Base-by-base conservation (phyloP, 2,329 filamentous ascomycete genomes). In the Alternaria novae-zelandiae region DNA sequence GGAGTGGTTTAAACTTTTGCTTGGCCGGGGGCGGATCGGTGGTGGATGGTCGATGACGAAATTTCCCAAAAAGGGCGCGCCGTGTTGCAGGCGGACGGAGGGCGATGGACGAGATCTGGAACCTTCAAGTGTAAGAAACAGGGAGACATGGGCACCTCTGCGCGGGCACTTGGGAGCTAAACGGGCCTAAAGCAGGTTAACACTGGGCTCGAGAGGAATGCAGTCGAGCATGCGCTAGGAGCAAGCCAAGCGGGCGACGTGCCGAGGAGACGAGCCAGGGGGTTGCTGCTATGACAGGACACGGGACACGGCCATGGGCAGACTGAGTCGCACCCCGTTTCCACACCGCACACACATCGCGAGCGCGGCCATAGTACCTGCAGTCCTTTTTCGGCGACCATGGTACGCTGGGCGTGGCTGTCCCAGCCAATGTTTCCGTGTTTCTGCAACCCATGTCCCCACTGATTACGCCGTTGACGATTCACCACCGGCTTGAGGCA, bases 181-280 rank as follows among this genome's bases (percentile, higher is more conserved):
- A 72, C 64, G 66, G 64, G 60, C 66, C 71, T 73, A 73, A 72
- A 70, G 67, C 70, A 73, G 68, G 66, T 73, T 71, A 68, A 70
- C 59, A 67, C 59, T 53, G 56, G 61, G 64, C 66, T 65, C 66
- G 66, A 67, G 64, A 71, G 69, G 69, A 71, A 71, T 74, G 71
- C 66, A 65, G 66, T 58, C 58, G 65, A 57, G 50, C 49, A 44
- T 57, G 63, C 57, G 49, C 66, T 66, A 68, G 62, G 54, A 46
- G 53, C 36, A 41, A 46, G 64, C 59, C 57, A 66, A 66, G 67
- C 61, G 64, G 64, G 57, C 61, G 61, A 41, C 57, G 54, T 67
- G 68, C 66, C 66, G 64, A 68, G 61, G 58, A 46, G 61, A 59
- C 54, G 54, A 41, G 43, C 49, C 46, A 56, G 56, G 60, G 60